Base-by-base conservation (phyloP, 1,284 basidiomycete genomes). In the Pulchroboletus neoregius region DNA sequence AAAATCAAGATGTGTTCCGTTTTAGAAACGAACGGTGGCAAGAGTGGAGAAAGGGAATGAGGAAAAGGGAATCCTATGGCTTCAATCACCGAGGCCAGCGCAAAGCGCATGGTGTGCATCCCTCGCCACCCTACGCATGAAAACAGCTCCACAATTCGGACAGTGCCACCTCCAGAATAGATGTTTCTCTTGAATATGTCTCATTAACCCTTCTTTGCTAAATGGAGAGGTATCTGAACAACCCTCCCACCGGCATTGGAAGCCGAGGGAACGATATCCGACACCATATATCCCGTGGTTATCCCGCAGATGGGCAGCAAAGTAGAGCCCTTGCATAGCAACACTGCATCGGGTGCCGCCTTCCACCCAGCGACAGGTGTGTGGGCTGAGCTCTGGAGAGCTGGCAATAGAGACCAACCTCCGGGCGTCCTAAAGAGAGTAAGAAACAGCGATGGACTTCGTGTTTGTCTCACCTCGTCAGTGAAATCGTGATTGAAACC, bases 401-500 rank as follows among this genome's bases (percentile, higher is more conserved):
- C 48, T 59, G 7, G 63, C 60, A 35, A 62, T 61, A 30, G 49
- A 61, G 7, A 62, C 45, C 42, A 62, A 33, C 45, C 39, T 66
- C 38, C 45, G 46, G 13, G 55, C 58, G 5, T 62, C 60, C 63
- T 62, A 30, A 20, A 43, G 30, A 51, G 39, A 37, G 41, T 58
- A 27, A 59, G 48, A 40, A 39, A 34, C 10, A 24, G 27, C 2
- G 26, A 49, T 16, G 10, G 18, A 11, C 3, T 10, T 23, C 15
- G 12, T 13, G 33, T 26, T 39, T 23, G 18, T 18, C 46, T 44
- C 45, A 65, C 60, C 53, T 66, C 62, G 37, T 62, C 60, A 0
- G 63, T 66, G 40, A 62, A 62, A 32, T 63, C 41, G 13, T 63
- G 63, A 30, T 66, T 66, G 48, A 39, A 62, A 30, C 62, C 63